These are phyloP conservation scores for Monascus ruber DNA, from an alignment of 2,329 filamentous ascomycete genomes.

Conservation along the genomic window DNA sequence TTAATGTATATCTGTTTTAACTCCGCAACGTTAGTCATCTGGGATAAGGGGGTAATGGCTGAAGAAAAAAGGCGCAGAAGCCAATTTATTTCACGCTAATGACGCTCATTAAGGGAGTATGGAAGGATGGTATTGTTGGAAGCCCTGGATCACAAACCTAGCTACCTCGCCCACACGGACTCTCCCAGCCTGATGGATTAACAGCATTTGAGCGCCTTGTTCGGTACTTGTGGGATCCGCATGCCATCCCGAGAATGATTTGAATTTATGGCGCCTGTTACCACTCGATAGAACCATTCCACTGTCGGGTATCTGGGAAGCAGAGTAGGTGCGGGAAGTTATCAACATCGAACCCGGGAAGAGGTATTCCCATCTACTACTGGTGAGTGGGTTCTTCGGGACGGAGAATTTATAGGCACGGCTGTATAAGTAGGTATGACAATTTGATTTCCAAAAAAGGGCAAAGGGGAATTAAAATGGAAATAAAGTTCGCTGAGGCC, in stretches of 20 bases:
- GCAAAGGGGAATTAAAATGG: too few species aligned
- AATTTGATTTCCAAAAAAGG: too few species aligned
- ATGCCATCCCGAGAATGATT: slow-evolving; percentile 26
- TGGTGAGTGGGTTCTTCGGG: not conserved
- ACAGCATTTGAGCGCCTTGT: slow-evolving; percentile 53
- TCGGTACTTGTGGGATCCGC: slow-evolving; percentile 11
- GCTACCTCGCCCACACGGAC: slow-evolving; percentile 93
- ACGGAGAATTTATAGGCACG: too few species aligned
- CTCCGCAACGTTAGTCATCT: not conserved
- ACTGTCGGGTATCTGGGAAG: slow-evolving; percentile 28
- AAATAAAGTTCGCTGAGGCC: too few species aligned
- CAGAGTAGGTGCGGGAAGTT: slow-evolving; percentile 31
- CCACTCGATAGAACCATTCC: slow-evolving; percentile 9
- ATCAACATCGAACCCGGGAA: slow-evolving; percentile 28
- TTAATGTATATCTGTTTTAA: slow-evolving; percentile 57
- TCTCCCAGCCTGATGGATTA: slow-evolving; percentile 80
- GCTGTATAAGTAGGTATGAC: too few species aligned
- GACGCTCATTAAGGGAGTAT: too few species aligned
- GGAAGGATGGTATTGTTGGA: not conserved
- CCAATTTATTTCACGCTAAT: too few species aligned
- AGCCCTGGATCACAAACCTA: slow-evolving; percentile 44
- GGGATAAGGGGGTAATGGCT: slow-evolving; percentile 1
- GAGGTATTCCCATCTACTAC: slow-evolving; percentile 10
- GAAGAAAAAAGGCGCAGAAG: not conserved
- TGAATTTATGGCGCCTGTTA: slow-evolving; percentile 15